These are phyloP conservation scores for Ustilago xerochloae DNA, from an alignment of 1,284 basidiomycete genomes.

Conservation along the genomic window DNA sequence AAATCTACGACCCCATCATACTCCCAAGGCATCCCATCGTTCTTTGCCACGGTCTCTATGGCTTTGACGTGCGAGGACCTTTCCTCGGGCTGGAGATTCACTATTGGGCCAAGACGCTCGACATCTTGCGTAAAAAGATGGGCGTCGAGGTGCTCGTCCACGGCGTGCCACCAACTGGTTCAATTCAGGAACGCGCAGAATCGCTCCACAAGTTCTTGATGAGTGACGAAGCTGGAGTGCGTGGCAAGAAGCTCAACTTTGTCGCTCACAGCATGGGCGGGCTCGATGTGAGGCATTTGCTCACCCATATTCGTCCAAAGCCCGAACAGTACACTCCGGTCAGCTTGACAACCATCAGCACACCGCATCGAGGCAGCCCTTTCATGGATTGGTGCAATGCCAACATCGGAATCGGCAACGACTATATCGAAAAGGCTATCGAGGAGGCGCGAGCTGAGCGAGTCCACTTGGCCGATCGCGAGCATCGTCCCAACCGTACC, in stretches of 20 bases:
- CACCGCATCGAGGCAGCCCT: conserved; percentile 93
- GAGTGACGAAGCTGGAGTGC: conserved; percentile 73
- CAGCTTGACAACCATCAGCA: conserved; percentile 88
- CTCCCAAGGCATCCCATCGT: conserved; percentile 89
- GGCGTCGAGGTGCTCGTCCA: conserved; percentile 96
- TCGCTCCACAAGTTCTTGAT: conserved; percentile 80
- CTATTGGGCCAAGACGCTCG: conserved; percentile 93
- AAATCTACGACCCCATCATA: conserved; percentile 73
- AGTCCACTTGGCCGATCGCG: conserved; percentile 26
- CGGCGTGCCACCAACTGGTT: conserved; percentile 92
- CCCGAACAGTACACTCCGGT: conserved; percentile 81
- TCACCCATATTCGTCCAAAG: conserved; percentile 81
- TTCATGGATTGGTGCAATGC: conserved; percentile 97
- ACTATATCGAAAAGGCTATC: conserved; percentile 61
- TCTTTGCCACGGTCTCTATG: conserved; percentile 88
- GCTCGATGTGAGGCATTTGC: conserved; percentile 77
- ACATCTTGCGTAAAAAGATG: conserved; percentile 82
- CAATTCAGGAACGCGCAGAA: conserved; percentile 84
- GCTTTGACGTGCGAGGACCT: conserved; percentile 87
- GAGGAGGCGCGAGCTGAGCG: conserved; percentile 45
- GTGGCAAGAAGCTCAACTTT: conserved; percentile 84
- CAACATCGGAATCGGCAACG: conserved; percentile 66
- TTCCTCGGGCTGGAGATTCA: conserved; percentile 79
- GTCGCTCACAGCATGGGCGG: conserved; percentile 91
- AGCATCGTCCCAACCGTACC: conserved; percentile 19